These are phyloP conservation scores for Cyclaneusma minus DNA, from an alignment of 2,329 filamentous ascomycete genomes.

Conservation along the genomic window DNA sequence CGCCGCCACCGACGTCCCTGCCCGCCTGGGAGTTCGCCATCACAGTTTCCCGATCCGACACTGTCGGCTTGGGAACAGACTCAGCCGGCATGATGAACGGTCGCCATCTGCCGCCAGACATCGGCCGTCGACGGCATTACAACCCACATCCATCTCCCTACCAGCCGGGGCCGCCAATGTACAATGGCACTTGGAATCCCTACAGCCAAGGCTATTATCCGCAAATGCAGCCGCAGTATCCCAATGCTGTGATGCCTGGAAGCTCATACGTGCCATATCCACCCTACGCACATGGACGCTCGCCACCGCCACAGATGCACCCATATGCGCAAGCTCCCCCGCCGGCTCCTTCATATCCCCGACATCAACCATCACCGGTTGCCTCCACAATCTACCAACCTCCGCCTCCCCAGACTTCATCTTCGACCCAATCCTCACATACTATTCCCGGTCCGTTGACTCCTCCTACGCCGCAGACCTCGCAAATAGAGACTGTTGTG, in stretches of 20 bases:
- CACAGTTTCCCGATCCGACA: no score
- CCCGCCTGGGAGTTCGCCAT: no score
- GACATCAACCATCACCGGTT: constrained; percentile 35
- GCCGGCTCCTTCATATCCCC: constrained; percentile 28
- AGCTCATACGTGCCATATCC: constrained; percentile 32
- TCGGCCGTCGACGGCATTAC: constrained; percentile 16
- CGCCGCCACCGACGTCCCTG: no score
- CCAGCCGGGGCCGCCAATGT: constrained; percentile 25
- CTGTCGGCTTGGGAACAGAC: constrained; percentile 13
- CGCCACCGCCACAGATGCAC: constrained; percentile 32
- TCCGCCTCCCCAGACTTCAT: constrained; percentile 27
- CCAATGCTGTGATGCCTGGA: constrained; percentile 30
- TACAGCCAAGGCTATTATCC: constrained; percentile 35
- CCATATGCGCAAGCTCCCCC: constrained; percentile 33
- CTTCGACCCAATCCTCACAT: constrained; percentile 13
- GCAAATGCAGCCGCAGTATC: constrained; percentile 42
- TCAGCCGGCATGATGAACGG: constrained; percentile 63
- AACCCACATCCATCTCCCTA: constrained; percentile 10
- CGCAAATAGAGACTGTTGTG: constrained; percentile 11
- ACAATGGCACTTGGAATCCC: constrained; percentile 29
- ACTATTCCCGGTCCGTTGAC: constrained; percentile 23
- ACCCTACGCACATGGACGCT: constrained; percentile 26
- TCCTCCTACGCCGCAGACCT: constrained; percentile 28
- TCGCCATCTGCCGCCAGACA: constrained; percentile 49
- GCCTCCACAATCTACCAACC: constrained; percentile 40